phyloP scores from a whole-genome alignment of 148 eudicot species.

The Persicaria tinctoria region DNA sequence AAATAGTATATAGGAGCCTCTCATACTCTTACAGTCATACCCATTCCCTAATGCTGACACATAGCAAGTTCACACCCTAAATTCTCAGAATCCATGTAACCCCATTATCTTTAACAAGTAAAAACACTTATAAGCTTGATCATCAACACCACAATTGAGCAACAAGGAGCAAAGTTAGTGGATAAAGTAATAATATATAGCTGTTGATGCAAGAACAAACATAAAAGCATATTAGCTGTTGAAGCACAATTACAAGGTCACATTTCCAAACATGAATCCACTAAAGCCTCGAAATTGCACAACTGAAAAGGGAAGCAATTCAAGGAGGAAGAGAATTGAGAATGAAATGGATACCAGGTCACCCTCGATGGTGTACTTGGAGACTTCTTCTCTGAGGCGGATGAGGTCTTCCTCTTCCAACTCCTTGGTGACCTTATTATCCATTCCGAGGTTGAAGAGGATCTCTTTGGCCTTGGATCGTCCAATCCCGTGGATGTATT shows the following conservation, averaged over 20 bases:
- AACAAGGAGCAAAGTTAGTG: no score
- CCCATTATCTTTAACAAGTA: no score
- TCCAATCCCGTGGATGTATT: constrained; percentile 60
- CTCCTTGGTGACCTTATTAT: constrained; percentile 52
- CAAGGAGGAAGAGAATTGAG: not conserved
- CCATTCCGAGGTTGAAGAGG: constrained; percentile 41
- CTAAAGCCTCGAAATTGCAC: not conserved
- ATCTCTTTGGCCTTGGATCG: constrained; percentile 42
- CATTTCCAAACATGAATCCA: not conserved
- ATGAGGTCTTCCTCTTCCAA: constrained; percentile 50
- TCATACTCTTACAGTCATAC: no score
- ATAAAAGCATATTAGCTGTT: no score
- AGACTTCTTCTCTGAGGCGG: constrained; percentile 38
- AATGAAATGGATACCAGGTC: constrained; percentile 36
- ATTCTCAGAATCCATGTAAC: no score
- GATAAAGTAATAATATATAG: no score
- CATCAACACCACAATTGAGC: no score
- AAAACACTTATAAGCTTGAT: no score
- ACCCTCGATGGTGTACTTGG: constrained; percentile 59
- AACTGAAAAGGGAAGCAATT: not conserved
- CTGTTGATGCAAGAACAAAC: no score
- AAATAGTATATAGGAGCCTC: no score
- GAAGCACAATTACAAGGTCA: not conserved
- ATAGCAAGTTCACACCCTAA: no score
- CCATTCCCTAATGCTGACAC: no score